Conservation (phyloP, 2,329 filamentous ascomycete genomes). For the Nothopassalora personata region DNA sequence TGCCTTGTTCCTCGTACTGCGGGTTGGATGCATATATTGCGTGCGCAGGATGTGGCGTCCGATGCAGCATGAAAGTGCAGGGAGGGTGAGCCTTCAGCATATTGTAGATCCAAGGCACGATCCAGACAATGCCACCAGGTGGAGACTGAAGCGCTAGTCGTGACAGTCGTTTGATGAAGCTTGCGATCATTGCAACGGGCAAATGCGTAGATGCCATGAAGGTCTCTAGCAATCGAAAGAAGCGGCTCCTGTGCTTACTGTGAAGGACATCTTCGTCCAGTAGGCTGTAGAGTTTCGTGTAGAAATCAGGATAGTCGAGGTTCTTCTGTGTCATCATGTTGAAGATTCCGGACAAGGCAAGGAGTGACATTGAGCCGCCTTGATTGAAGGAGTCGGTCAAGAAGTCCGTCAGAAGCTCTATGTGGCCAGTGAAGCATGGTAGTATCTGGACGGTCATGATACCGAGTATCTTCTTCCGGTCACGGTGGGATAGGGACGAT, state of each 20-base stretch:
- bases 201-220: constrained; percentile 90
- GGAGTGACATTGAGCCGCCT: constrained; percentile 78
- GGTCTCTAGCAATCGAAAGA: constrained; percentile 86
- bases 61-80: constrained; percentile 94
- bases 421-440: constrained; percentile 75
- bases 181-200: constrained; percentile 82
- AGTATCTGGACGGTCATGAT: constrained; percentile 73
- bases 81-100: constrained; percentile 82
- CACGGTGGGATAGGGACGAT: constrained; percentile 60
- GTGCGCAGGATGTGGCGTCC: constrained; percentile 43
- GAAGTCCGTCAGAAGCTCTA: constrained; percentile 91
- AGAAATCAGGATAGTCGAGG: constrained; percentile 80
- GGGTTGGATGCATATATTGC: constrained; percentile 23
- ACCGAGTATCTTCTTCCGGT: constrained; percentile 72
- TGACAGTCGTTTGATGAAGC: constrained; percentile 91
- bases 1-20: constrained; percentile 50
- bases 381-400: constrained; percentile 87
- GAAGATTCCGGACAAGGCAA: constrained; percentile 88
- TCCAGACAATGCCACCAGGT: constrained; percentile 79
- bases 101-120: constrained; percentile 94
- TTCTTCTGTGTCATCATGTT: constrained; percentile 92
- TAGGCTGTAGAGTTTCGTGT: constrained; percentile 86
- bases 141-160: constrained; percentile 81
- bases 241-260: constrained; percentile 87
- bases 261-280: constrained; percentile 81